Base-by-base conservation (phyloP, 2,329 filamentous ascomycete species). In the Xenosphaeropsis pyriputrescens region DNA sequence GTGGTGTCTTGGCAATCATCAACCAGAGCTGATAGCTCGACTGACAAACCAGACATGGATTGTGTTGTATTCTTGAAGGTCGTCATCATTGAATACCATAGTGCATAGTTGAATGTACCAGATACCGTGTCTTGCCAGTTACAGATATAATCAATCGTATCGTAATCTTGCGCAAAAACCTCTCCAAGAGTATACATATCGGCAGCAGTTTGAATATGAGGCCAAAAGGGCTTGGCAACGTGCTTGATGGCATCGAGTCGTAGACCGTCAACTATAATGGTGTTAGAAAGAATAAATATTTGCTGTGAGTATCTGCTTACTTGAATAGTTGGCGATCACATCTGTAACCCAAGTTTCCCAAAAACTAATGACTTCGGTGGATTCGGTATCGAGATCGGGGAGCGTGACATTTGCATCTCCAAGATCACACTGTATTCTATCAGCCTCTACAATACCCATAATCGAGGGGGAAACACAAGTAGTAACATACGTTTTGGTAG, bases 181-280 rank as follows among this genome's bases (percentile, higher is more conserved):
- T 79, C 74, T 7, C 74, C 73, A n/a, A 75, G 60, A 3, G 63
- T 61, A 52, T 72, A 78, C 4, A 75, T 67, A 7, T 69, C 72
- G 0, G 69, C 60, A 0, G 67, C 64, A 5, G 56, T 43, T 16
- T 63, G 57, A 45, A 76, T 76, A 0, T 47, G 53, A 0, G 68
- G 55, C 62, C 72, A 75, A 52, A 74, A 79, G 14, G 60, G 59
- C 43, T 55, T 57, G 19, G 59, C 49, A 29, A 66, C 56, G 40
- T 67, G 56, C 45, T 63, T 59, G 14, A 58, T 58, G n/a, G 62
- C 62, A 45, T 68, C 65, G 32, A 68, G 53, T 32, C 65, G 63
- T 12, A 68, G 48, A 5, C 64, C 65, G 43, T 68, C 65, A 29
- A 62, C 34, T 40, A 31, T 32, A n/a, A 15, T 6, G 30, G 16